A percentile compares a stretch with the other conserved stretches of the same genome.
Evolutionary conservation across 2,329 filamentous ascomycete genomes (phyloP).

Genomic region (Trichoderma atrobrunneum): DNA sequence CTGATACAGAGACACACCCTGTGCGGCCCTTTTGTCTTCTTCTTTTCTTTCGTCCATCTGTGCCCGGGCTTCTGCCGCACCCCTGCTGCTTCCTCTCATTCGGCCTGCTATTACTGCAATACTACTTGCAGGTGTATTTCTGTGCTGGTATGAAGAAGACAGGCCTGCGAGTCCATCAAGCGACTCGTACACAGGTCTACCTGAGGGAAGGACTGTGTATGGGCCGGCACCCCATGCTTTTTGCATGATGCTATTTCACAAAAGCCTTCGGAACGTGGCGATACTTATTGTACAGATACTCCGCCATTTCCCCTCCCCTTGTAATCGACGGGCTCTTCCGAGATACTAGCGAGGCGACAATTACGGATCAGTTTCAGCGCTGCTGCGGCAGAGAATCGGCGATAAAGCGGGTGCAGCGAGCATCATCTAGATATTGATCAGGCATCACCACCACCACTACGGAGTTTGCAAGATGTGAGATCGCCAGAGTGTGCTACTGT

Average conservation of each 20-base stretch:
- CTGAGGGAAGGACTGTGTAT: neutral
- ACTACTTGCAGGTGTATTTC: neutral
- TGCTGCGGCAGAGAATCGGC: neutral
- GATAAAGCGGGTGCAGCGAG: neutral
- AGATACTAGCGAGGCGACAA: conserved; percentile 1
- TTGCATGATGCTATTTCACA: neutral
- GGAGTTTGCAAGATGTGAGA: conserved; percentile 1
- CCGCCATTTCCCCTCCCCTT: conserved; percentile 7
- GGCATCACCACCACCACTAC: conserved; percentile 1
- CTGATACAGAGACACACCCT: conserved; percentile 5
- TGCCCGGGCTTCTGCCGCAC: neutral
- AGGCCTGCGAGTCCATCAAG: neutral
- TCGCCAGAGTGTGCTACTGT: neutral
- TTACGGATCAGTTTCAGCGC: conserved; percentile 2
- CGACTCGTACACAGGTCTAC: neutral
- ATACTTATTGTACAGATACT: neutral
- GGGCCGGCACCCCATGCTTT: neutral
- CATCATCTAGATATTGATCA: neutral
- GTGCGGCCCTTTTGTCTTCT: neutral
- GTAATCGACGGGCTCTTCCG: conserved; percentile 8
- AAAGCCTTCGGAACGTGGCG: neutral
- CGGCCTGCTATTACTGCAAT: neutral
- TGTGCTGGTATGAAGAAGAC: neutral
- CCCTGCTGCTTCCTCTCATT: neutral
- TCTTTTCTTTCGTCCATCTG: neutral